Evolutionary conservation across 805 yeast species (phyloP), one percentile per base, ranked within the genome.

Genomic region (Cyberlindnera galapagoensis): DNA sequence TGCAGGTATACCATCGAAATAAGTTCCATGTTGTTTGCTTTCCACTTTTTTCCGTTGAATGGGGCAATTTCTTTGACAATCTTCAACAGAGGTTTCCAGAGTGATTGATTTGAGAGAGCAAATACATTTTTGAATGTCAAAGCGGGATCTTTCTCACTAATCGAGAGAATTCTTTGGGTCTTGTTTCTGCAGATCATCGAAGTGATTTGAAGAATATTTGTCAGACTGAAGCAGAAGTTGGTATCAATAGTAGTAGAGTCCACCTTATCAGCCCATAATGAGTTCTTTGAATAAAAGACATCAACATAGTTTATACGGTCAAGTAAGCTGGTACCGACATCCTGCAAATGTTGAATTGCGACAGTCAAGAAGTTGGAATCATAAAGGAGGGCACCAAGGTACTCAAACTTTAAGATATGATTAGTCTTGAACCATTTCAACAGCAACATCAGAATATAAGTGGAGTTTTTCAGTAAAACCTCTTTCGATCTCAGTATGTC

Each of bases 11-110:
- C 87, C 39, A 84, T 78, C 0, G 96, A 85, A 5, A 90, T 83
- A 28, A 92, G 64, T 43, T 88, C 96, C 97, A 92, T 90, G 52
- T 90, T 92, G 41, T 77, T 74, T 10, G 87, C 73, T 46, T 87
- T 78, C 98, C 98, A 90, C 56, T 88, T 87, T 38, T 92, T 76
- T 13, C 96, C 96, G 48, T 85, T 88, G 58, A 80, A 85, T 0
- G 97, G 95, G 2, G 87, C 77, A 31, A 87, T 68, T 40, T 82
- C 77, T 53, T 84, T 87, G 38, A 88, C 63, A 1, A 83, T 69
- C 48, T 77, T 78, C 46, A 88, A 61, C 4, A 83, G 75, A 1
- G 94, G 88, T 30, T 63, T 63, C 59, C 82, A 78, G 16, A 86
- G 55, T 8, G 69, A 68, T 16, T 62, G 51, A 47, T 83, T 85